Conservation (phyloP, 2,329 filamentous ascomycete genomes). For the Ophiocordyceps sinensis region DNA sequence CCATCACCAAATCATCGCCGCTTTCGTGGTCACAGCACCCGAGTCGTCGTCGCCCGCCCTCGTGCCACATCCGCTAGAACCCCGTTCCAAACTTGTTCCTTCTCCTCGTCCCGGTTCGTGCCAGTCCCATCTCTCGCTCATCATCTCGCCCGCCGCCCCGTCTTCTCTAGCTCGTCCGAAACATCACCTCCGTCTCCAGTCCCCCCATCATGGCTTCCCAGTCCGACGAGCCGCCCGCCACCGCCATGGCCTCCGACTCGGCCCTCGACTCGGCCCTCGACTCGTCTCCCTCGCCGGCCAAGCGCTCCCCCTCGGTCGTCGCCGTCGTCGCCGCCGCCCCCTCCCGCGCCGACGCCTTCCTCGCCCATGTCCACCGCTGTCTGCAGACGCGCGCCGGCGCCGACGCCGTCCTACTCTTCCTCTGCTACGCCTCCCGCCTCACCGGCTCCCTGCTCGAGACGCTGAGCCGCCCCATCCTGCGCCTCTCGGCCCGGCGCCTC, state of each 20-base stretch:
- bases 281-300: constrained; percentile 2
- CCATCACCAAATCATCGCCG: too few species aligned
- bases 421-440: constrained; percentile 52
- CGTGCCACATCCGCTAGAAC: too few species aligned
- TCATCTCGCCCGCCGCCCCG: too few species aligned
- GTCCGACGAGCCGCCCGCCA: constrained; percentile 2
- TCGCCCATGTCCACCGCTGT: constrained; percentile 44
- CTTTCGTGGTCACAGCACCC: too few species aligned
- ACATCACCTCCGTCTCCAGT: neutral
- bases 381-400: constrained; percentile 54
- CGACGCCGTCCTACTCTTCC: constrained; percentile 53
- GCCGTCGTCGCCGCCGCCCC: constrained; percentile 7
- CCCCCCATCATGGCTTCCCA: neutral
- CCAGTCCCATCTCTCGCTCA: too few species aligned
- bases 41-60: too few species aligned
- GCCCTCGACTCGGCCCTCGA: constrained; percentile 2
- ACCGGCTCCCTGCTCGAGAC: constrained; percentile 33
- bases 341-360: constrained; percentile 31
- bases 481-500: constrained; percentile 34
- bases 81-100: too few species aligned
- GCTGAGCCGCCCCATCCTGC: constrained; percentile 42
- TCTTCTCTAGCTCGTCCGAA: too few species aligned
- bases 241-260: constrained; percentile 6
- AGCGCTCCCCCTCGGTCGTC: neutral
- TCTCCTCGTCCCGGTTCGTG: too few species aligned